A percentile compares a stretch with the other conserved stretches of the same genome.
Conservation (phyloP, 163 green algal genomes). For the Scenedesmus sp. region DNA sequence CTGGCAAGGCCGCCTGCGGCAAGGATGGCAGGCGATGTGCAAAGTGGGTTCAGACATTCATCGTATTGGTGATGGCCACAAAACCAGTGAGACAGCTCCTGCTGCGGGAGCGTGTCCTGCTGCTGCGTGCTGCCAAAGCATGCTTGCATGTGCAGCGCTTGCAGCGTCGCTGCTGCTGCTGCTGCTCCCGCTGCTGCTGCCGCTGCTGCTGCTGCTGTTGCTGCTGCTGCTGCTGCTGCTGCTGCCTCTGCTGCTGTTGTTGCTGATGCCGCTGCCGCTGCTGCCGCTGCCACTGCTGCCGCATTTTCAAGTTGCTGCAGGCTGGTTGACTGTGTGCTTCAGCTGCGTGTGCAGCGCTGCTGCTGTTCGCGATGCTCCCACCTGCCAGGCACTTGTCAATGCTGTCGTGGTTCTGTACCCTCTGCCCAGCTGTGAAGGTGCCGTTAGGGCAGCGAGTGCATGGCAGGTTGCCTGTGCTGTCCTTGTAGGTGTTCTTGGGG, state of each 20-base stretch:
- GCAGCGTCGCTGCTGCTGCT: too few relatives aligned
- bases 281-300: too few relatives aligned
- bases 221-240: too few relatives aligned
- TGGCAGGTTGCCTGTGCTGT: neutral
- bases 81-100: too few relatives aligned
- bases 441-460: constrained; percentile 6
- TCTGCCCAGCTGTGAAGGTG: neutral
- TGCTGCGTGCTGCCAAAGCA: too few relatives aligned
- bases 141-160: too few relatives aligned
- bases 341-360: neutral
- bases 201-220: too few relatives aligned
- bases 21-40: neutral
- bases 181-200: too few relatives aligned
- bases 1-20: neutral
- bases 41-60: neutral
- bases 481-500: neutral
- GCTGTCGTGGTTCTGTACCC: neutral
- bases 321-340: neutral
- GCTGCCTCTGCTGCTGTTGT: too few relatives aligned
- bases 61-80: neutral
- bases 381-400: neutral
- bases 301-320: neutral
- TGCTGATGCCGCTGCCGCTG: too few relatives aligned
- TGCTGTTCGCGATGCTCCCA: neutral
- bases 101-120: too few relatives aligned